Conservation (phyloP, 306 rosid species). For the Cicer judaicum region DNA sequence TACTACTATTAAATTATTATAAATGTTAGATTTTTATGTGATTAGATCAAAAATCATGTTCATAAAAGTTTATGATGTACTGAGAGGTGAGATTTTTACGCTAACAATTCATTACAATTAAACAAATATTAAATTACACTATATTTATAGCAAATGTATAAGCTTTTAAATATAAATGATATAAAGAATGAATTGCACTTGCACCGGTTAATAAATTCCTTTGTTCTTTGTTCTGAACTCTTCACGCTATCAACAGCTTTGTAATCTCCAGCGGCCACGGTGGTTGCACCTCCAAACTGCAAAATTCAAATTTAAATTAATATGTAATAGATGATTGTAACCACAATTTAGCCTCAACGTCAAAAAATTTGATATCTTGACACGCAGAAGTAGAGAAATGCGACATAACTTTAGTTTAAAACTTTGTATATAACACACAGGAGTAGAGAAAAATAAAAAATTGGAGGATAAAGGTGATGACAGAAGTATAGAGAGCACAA, state of each 20-base stretch:
- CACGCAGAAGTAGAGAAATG: background rate
- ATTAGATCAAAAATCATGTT: no score
- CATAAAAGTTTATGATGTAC: no score
- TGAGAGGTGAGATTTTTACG: no score
- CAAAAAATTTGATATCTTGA: no score
- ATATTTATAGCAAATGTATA: no score
- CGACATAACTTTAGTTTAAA: background rate
- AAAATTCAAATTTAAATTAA: background rate
- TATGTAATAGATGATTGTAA: no score
- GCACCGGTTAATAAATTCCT: background rate
- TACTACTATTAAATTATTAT: no score
- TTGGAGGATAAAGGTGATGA: constrained; percentile 51
- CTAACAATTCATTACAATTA: no score
- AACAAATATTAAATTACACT: no score
- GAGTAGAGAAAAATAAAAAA: constrained; percentile 32
- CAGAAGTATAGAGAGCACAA: constrained; percentile 74
- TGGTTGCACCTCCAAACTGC: background rate
- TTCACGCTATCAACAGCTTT: background rate
- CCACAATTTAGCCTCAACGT: no score
- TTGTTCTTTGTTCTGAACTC: background rate
- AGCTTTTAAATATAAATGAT: background rate
- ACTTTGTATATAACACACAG: background rate
- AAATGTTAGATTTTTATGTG: no score
- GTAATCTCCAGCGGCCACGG: background rate
- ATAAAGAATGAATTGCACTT: constrained; percentile 9